Percentiles rank a stretch among this genome's conserved stretches.
phyloP scores from a whole-genome alignment of 352 stramenopile species.

The Phytophthora sojae region DNA sequence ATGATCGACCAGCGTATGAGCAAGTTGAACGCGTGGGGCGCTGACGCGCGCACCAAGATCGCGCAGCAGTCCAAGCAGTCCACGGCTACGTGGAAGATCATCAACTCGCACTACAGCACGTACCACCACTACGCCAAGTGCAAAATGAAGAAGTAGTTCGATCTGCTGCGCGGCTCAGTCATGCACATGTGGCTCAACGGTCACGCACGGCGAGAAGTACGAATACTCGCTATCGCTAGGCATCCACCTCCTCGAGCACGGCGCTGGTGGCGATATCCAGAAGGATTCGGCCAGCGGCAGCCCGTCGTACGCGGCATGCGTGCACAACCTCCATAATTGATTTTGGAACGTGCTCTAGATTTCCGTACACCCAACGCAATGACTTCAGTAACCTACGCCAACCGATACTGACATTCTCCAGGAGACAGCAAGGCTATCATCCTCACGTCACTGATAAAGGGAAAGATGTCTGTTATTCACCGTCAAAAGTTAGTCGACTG shows the following conservation, averaged over 20 bases:
- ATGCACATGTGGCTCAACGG: conserved; percentile 8
- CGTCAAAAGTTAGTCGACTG: too few relatives aligned
- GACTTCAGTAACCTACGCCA: too few relatives aligned
- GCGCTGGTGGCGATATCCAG: not conserved
- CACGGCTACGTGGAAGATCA: not conserved
- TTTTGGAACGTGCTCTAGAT: too few relatives aligned
- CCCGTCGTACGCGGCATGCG: too few relatives aligned
- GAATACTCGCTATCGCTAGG: conserved; percentile 20
- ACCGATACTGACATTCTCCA: too few relatives aligned
- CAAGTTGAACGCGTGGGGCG: not conserved
- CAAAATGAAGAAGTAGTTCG: conserved; percentile 1
- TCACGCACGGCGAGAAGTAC: conserved; percentile 40
- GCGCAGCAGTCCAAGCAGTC: not conserved
- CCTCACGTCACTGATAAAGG: too few relatives aligned
- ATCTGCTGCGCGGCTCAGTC: not conserved
- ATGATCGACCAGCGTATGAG: not conserved
- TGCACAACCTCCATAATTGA: too few relatives aligned
- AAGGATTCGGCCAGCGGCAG: not conserved
- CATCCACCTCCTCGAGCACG: not conserved
- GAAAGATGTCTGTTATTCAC: too few relatives aligned
- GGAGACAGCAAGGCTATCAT: too few relatives aligned
- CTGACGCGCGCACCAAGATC: not conserved
- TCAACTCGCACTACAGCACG: not conserved
- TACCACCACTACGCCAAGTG: not conserved
- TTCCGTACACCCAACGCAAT: too few relatives aligned